Conservation (phyloP, 179 eudicot species). For the Heliamphora pulchella region DNA sequence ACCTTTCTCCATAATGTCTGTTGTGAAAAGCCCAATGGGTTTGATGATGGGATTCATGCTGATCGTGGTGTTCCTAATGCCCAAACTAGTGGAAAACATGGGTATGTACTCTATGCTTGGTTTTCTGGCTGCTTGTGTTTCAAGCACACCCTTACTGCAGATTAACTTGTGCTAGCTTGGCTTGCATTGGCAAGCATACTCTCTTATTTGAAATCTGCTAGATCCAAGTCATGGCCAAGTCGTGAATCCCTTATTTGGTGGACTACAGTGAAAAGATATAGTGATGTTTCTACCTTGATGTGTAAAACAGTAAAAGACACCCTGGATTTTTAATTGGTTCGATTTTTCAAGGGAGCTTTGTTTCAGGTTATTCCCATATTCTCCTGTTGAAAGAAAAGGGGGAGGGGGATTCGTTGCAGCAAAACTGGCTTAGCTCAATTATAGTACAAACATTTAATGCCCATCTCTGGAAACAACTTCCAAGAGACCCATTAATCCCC, state of each 20-base stretch:
- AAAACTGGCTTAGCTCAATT: not conserved
- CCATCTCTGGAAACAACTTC: not conserved
- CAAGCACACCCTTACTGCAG: not conserved
- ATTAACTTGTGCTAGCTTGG: not conserved
- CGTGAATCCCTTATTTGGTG: not conserved
- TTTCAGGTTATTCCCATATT: too few relatives aligned
- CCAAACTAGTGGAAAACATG: slow-evolving; percentile 80
- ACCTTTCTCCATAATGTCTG: slow-evolving; percentile 72
- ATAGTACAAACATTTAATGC: not conserved
- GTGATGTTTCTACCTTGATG: too few relatives aligned
- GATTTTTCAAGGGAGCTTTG: not conserved
- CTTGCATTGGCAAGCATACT: not conserved
- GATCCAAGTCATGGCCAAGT: not conserved
- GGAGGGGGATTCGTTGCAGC: too few relatives aligned
- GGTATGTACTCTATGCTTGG: slow-evolving; percentile 43
- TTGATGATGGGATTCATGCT: slow-evolving; percentile 96
- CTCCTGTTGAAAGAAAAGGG: too few relatives aligned
- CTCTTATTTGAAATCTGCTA: not conserved
- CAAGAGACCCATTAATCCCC: too few relatives aligned
- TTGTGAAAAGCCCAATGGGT: slow-evolving; percentile 98
- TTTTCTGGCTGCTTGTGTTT: not conserved
- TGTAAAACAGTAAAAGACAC: not conserved
- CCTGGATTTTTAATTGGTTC: not conserved
- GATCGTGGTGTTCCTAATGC: slow-evolving; percentile 84
- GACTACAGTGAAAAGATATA: not conserved